These are phyloP conservation scores for Russula dissimulans DNA, from an alignment of 768 basidiomycete genomes.

Conservation along the genomic window DNA sequence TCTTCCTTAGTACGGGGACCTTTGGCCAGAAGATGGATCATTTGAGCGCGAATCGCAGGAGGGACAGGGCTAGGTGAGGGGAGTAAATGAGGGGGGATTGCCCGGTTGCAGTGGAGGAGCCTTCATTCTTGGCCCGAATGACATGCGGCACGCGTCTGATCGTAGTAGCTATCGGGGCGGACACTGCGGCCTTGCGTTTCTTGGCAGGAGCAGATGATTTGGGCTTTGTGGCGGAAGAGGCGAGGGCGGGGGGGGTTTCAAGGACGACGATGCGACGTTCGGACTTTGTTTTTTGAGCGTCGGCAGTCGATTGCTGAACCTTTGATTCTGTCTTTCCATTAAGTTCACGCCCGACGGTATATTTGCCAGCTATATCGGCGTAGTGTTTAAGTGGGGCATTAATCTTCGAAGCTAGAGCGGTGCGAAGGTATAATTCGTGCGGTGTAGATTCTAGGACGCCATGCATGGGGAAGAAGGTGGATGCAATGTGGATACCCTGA, in stretches of 20 bases:
- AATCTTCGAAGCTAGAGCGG: conserved; percentile 47
- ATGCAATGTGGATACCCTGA: conserved; percentile 49
- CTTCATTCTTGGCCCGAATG: conserved; percentile 19
- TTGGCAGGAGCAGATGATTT: conserved; percentile 27
- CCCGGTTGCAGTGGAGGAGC: conserved; percentile 25
- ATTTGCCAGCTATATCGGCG: conserved; percentile 67
- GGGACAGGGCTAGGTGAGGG: conserved; percentile 8
- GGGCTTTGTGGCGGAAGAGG: conserved; percentile 20
- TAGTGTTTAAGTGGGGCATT: conserved; percentile 61
- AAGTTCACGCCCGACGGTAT: conserved; percentile 56
- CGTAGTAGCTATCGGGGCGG: conserved; percentile 3
- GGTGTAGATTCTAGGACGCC: conserved; percentile 42
- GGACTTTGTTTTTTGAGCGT: conserved; percentile 36
- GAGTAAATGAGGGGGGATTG: conserved; percentile 24
- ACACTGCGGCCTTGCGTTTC: conserved; percentile 15
- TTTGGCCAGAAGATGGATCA: conserved; percentile 49
- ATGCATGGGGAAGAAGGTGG: conserved; percentile 52
- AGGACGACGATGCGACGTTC: conserved; percentile 39
- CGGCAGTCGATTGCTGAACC: conserved; percentile 31
- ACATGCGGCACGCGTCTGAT: conserved; percentile 12
- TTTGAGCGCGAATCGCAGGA: conserved; percentile 28
- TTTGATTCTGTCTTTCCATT: conserved; percentile 33
- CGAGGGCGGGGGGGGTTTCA: conserved; percentile 29
- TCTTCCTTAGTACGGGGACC: conserved; percentile 36
- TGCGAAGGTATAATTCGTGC: conserved; percentile 68